Evolutionary conservation across 2,329 filamentous ascomycete species (phyloP).

Genomic region (Aspergillus transmontanensis): DNA sequence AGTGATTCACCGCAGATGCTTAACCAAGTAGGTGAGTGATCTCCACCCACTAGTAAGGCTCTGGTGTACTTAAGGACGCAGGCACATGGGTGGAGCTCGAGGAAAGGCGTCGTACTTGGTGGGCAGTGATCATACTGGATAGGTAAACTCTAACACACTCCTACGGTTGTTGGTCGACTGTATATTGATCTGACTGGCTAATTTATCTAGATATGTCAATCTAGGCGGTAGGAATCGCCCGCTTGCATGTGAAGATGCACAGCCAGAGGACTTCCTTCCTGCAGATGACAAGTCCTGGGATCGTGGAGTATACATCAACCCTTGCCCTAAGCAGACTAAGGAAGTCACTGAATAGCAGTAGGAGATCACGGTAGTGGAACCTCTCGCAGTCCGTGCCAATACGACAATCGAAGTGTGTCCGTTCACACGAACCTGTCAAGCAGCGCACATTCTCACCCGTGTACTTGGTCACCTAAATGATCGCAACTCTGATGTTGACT

Average conservation of each 20-base stretch:
- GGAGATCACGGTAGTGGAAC: neutral
- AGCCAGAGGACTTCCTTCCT: neutral
- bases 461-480: neutral
- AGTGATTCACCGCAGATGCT: neutral
- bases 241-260: neutral
- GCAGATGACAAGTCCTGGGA: slow-evolving; percentile 1
- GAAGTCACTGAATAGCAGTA: neutral
- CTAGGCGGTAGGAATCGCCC: neutral
- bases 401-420: neutral
- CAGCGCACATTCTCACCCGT: neutral
- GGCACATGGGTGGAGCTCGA: neutral
- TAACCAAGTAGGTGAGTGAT: neutral
- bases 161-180: neutral
- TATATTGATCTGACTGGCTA: neutral
- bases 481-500: neutral
- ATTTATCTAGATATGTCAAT: neutral
- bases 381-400: neutral
- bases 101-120: slow-evolving; percentile 2
- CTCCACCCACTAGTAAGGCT: rapidly evolving
- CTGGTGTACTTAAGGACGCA: neutral
- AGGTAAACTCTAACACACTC: neutral
- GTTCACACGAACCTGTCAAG: neutral
- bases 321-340: neutral
- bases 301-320: neutral
- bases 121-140: neutral